Percentiles rank a stretch among this genome's conserved stretches.
Evolutionary conservation across 108 stramenopile species (phyloP).

Genomic region (Skeletonema marinoi): DNA sequence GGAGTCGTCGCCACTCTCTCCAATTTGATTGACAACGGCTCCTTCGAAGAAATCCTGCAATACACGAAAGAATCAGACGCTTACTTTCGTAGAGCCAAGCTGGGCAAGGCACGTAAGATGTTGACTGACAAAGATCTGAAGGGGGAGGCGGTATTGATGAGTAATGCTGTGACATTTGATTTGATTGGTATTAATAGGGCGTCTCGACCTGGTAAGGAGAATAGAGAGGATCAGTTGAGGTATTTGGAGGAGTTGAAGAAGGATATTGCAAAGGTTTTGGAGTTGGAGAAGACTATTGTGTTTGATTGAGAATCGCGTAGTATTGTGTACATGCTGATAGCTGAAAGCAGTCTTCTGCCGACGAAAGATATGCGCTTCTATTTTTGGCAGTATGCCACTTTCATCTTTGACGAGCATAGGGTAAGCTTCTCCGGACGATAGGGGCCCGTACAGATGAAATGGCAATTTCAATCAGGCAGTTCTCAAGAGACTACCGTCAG

Average conservation of each 20-base stretch:
- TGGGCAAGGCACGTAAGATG: conserved; percentile 74
- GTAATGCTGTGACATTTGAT: conserved; percentile 91
- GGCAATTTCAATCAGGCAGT: no score
- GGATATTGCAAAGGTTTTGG: conserved; percentile 61
- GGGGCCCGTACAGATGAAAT: no score
- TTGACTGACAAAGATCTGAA: conserved; percentile 60
- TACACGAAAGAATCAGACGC: conserved; percentile 82
- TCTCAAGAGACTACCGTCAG: no score
- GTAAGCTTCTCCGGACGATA: no score
- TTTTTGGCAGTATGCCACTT: no score
- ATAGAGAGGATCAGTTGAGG: conserved; percentile 56
- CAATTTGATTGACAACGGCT: conserved; percentile 46
- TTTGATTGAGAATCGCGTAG: conserved; percentile 8
- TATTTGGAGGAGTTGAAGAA: conserved; percentile 73
- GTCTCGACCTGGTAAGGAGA: conserved; percentile 70
- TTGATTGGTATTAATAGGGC: conserved; percentile 88
- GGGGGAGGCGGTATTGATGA: conserved; percentile 54
- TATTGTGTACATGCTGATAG: no score
- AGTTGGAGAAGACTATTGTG: conserved; percentile 58
- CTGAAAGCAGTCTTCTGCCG: no score
- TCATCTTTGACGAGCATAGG: no score
- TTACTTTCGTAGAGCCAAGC: conserved; percentile 70
- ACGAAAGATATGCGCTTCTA: no score
- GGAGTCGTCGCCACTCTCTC: conserved; percentile 67
- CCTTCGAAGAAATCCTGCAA: conserved; percentile 66